A percentile compares a stretch with the other conserved stretches of the same genome.
Conservation (phyloP, 1,284 basidiomycete species). For the Cryptococcus deneoformans region DNA sequence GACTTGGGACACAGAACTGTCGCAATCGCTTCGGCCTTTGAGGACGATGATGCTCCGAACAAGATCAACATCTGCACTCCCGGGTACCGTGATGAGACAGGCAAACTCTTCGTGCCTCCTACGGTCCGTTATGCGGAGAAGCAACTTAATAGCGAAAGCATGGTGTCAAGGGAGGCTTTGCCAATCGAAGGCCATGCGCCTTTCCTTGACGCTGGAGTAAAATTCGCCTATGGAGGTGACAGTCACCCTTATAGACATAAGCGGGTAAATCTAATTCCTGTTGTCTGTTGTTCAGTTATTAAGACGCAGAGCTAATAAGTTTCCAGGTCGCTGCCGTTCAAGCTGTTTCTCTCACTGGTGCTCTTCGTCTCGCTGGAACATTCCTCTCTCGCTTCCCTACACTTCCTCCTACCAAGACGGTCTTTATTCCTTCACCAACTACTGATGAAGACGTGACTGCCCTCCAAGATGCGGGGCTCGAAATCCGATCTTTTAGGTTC, state of each 20-base stretch:
- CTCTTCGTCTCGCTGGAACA: slow-evolving; percentile 85
- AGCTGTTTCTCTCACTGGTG: slow-evolving; percentile 94
- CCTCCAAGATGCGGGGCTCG: slow-evolving; percentile 41
- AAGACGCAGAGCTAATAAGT: not conserved
- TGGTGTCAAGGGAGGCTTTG: slow-evolving; percentile 29
- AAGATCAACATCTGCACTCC: slow-evolving; percentile 93
- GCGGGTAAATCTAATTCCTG: slow-evolving; percentile 18
- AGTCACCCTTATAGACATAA: slow-evolving; percentile 70
- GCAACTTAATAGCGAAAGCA: slow-evolving; percentile 27
- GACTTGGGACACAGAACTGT: slow-evolving; percentile 15
- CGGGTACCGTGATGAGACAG: slow-evolving; percentile 81
- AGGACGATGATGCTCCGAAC: slow-evolving; percentile 70
- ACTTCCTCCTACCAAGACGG: slow-evolving; percentile 15
- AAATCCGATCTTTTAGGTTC: slow-evolving; percentile 55
- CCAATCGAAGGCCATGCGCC: slow-evolving; percentile 42
- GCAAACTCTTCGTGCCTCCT: slow-evolving; percentile 88
- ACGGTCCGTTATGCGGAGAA: slow-evolving; percentile 75
- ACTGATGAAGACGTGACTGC: slow-evolving; percentile 39
- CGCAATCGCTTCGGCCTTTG: slow-evolving; percentile 62
- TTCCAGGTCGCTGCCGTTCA: slow-evolving; percentile 58
- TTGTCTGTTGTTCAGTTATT: not conserved
- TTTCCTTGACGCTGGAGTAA: slow-evolving; percentile 39
- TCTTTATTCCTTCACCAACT: slow-evolving; percentile 40
- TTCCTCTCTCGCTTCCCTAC: slow-evolving; percentile 73
- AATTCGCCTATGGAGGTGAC: slow-evolving; percentile 51